These are phyloP conservation scores for Pelargonium exstipulatum DNA, from an alignment of 441 rosid genomes.

Conservation along the genomic window DNA sequence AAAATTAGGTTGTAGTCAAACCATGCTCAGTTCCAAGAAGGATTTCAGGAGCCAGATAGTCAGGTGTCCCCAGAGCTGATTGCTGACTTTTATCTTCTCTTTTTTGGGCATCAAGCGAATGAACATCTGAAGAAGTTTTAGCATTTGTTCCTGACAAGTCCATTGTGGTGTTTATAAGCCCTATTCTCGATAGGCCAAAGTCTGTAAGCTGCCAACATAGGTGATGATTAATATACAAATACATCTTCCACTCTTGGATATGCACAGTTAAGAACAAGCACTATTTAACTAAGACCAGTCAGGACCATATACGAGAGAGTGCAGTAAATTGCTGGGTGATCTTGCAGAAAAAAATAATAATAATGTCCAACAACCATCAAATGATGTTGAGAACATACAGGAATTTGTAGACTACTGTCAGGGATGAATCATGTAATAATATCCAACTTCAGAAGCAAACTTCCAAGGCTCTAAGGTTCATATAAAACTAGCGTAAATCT, in stretches of 20 bases:
- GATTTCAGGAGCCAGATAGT: slow-evolving; percentile 86
- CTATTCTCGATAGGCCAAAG: slow-evolving; percentile 81
- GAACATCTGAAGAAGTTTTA: slow-evolving; percentile 32
- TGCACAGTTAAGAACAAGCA: neutral
- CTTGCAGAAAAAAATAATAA: neutral
- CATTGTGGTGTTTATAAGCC: slow-evolving; percentile 75
- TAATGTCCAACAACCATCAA: neutral
- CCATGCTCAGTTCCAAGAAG: slow-evolving; percentile 88
- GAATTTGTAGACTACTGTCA: neutral
- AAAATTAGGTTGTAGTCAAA: slow-evolving; percentile 27
- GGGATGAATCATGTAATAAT: neutral
- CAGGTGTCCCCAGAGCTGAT: slow-evolving; percentile 85
- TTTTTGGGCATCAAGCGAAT: slow-evolving; percentile 33
- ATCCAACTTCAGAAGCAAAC: neutral
- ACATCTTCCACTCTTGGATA: neutral
- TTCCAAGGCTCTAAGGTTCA: slow-evolving; percentile 8
- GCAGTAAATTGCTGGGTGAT: neutral
- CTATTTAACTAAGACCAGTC: neutral
- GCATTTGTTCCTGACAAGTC: slow-evolving; percentile 51
- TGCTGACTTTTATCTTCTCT: slow-evolving; percentile 41
- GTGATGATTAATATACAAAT: slow-evolving; percentile 26
- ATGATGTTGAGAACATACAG: neutral
- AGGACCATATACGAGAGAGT: neutral
- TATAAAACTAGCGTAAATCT: neutral
- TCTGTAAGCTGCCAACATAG: slow-evolving; percentile 70